These are phyloP conservation scores for Silene coronaria DNA, from an alignment of 179 eudicot genomes.

Conservation along the genomic window DNA sequence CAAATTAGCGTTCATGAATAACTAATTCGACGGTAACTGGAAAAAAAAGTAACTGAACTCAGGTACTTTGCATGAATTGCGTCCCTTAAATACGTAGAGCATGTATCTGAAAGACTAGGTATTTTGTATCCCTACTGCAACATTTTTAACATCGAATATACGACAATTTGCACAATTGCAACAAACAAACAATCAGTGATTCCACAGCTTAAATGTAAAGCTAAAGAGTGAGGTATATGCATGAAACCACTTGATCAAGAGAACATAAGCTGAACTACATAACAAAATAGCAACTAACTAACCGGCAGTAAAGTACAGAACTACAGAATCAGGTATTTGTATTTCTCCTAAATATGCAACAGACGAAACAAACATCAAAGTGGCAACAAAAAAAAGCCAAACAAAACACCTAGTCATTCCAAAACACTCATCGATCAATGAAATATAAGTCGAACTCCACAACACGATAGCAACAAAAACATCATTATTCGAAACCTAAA, in stretches of 20 bases:
- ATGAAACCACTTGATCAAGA: not conserved
- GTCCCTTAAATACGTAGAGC: not conserved
- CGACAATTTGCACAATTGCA: not conserved
- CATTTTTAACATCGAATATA: not conserved
- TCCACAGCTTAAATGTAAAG: not conserved
- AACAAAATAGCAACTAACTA: not conserved
- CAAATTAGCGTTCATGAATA: not conserved
- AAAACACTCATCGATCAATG: not conserved
- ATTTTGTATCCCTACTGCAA: not conserved
- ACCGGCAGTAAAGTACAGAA: not conserved
- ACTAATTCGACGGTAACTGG: not conserved
- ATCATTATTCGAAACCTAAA: not conserved
- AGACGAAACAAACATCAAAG: not conserved
- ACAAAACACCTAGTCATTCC: not conserved
- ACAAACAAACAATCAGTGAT: not conserved
- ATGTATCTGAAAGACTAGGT: not conserved
- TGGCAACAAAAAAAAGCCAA: not conserved
- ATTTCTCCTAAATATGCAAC: not conserved
- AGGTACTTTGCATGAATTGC: not conserved
- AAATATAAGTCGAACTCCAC: not conserved
- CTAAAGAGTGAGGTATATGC: not conserved
- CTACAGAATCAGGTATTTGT: not conserved
- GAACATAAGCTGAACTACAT: too few species aligned
- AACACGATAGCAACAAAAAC: not conserved
- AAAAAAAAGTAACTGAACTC: slow-evolving; percentile 1